A percentile compares a stretch with the other conserved stretches of the same genome.
phyloP scores from a whole-genome alignment of 805 yeast genomes.

The Scheffersomyces coipomensis region DNA sequence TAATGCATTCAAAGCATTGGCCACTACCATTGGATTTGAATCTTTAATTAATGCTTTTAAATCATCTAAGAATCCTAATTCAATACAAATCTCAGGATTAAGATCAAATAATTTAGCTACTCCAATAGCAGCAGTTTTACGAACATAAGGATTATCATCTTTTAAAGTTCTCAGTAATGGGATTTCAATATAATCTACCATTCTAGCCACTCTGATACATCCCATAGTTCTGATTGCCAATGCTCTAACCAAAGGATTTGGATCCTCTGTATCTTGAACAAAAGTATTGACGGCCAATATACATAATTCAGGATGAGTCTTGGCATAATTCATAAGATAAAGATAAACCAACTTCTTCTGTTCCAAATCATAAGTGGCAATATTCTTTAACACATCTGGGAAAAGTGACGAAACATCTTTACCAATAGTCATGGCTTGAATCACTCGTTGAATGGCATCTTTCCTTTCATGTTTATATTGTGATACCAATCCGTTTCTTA shows the following conservation, averaged over 20 bases:
- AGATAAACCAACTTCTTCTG: slow-evolving; percentile 95
- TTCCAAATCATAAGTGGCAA: slow-evolving; percentile 94
- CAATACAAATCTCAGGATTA: slow-evolving; percentile 75
- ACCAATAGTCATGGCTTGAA: slow-evolving; percentile 97
- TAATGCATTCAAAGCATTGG: slow-evolving; percentile 85
- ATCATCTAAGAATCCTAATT: slow-evolving; percentile 77
- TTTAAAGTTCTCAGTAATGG: slow-evolving; percentile 81
- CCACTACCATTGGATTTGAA: slow-evolving; percentile 95
- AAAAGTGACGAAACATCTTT: slow-evolving; percentile 93
- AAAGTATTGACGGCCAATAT: slow-evolving; percentile 96
- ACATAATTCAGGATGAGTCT: slow-evolving; percentile 92
- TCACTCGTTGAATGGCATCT: slow-evolving; percentile 95
- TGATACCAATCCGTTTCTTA: slow-evolving; percentile 86
- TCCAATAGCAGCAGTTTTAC: slow-evolving; percentile 96
- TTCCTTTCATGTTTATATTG: slow-evolving; percentile 93
- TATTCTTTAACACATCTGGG: slow-evolving; percentile 94
- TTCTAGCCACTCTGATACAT: slow-evolving; percentile 90
- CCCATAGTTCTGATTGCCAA: slow-evolving; percentile 99
- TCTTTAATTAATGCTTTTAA: slow-evolving; percentile 72
- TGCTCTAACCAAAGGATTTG: slow-evolving; percentile 93
- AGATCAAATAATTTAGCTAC: slow-evolving; percentile 93
- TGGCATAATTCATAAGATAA: slow-evolving; percentile 96
- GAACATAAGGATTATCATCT: slow-evolving; percentile 95
- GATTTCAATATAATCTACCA: slow-evolving; percentile 90
- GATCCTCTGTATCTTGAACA: slow-evolving; percentile 92